Conservation (phyloP, 306 rosid species). For the Trifolium pratense region DNA sequence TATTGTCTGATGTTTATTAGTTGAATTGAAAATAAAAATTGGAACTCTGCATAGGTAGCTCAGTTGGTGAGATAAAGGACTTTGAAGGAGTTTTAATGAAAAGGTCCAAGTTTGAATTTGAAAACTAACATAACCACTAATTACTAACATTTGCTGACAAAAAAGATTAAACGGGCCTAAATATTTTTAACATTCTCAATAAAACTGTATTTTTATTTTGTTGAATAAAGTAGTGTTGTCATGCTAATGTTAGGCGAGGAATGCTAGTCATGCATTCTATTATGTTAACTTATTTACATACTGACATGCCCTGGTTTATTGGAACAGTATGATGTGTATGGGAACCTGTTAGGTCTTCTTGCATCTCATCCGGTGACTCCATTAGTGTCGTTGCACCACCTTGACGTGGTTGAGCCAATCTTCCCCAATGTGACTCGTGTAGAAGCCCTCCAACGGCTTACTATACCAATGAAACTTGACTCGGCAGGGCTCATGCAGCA, state of each 20-base stretch:
- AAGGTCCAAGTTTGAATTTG: no score
- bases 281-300: conserved; percentile 21
- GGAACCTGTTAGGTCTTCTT: conserved; percentile 93
- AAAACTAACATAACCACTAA: no score
- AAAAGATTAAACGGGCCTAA: background rate
- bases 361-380: conserved; percentile 96
- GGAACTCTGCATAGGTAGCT: background rate
- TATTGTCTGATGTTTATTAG: background rate
- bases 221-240: conserved; percentile 15
- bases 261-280: conserved; percentile 1
- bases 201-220: conserved; percentile 14
- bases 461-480: conserved; percentile 76
- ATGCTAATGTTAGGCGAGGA: background rate
- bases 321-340: conserved; percentile 93
- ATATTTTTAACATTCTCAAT: conserved; percentile 3
- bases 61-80: no score
- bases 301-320: conserved; percentile 32
- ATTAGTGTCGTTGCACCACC: conserved; percentile 91
- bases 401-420: conserved; percentile 95
- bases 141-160: no score
- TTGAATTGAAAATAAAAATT: background rate
- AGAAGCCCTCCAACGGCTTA: conserved; percentile 77
- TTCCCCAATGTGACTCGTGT: conserved; percentile 78
- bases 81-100: no score
- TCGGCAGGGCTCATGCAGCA: conserved; percentile 97